A percentile compares a stretch with the other conserved stretches of the same genome.
phyloP scores from a whole-genome alignment of 257 asterid genomes.

The Gentiana dahurica region DNA sequence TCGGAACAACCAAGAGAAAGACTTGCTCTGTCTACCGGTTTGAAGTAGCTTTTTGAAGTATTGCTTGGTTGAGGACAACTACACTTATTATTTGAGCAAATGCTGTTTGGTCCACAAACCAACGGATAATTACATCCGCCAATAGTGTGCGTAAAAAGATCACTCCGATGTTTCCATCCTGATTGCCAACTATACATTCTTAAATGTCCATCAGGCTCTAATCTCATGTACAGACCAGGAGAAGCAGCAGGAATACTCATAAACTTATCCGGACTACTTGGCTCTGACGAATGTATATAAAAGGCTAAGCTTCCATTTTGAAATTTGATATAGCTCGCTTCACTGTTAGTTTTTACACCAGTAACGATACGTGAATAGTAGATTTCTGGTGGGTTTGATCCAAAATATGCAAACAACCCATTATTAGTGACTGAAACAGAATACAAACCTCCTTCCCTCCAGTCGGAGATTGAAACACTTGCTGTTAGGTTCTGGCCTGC shows the following conservation, averaged over 20 bases:
- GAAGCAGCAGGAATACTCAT: conserved; percentile 3
- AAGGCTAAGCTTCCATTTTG: conserved; percentile 33
- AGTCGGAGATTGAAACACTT: conserved; percentile 23
- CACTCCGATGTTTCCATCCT: conserved; percentile 10
- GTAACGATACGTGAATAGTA: neutral
- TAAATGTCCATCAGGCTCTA: conserved; percentile 34
- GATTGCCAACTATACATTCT: conserved; percentile 23
- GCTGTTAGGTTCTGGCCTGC: conserved; percentile 28
- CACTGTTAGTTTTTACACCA: conserved; percentile 5
- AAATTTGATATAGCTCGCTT: conserved; percentile 22
- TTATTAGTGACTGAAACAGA: conserved; percentile 10
- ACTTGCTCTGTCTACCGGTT: conserved; percentile 10
- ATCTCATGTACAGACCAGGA: conserved; percentile 28
- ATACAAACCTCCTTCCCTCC: conserved; percentile 17
- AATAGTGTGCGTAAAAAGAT: neutral
- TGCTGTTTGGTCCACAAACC: conserved; percentile 33
- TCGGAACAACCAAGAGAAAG: conserved; percentile 35
- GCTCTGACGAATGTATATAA: conserved; percentile 16
- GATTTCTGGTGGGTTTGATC: conserved; percentile 20
- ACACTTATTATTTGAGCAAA: conserved; percentile 33
- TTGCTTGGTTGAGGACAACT: conserved; percentile 26
- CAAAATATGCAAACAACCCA: conserved; percentile 19
- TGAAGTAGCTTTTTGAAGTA: conserved; percentile 13
- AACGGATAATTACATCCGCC: conserved; percentile 30
- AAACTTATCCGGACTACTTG: neutral